These are phyloP conservation scores for Annulohypoxylon nitens DNA, from an alignment of 495 filamentous ascomycete genomes.

Conservation along the genomic window DNA sequence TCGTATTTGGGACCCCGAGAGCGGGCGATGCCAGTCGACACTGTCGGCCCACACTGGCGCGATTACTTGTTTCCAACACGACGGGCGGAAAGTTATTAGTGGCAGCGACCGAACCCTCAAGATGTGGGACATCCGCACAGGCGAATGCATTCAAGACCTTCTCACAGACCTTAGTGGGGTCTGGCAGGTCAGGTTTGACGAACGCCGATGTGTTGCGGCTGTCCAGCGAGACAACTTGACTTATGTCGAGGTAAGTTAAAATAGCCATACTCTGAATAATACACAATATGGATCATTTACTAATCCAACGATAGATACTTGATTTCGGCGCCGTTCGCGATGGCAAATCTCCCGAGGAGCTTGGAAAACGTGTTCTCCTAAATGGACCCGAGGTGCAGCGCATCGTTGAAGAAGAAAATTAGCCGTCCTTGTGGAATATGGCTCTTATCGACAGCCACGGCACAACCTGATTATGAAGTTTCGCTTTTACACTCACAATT, in stretches of 20 bases:
- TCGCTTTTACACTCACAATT: neutral
- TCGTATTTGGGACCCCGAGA: conserved; percentile 97
- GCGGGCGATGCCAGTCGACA: conserved; percentile 88
- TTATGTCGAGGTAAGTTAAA: conserved; percentile 87
- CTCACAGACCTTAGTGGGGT: conserved; percentile 95
- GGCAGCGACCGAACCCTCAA: conserved; percentile 96
- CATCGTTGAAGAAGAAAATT: conserved; percentile 60
- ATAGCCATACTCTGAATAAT: neutral
- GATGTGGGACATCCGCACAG: conserved; percentile 97
- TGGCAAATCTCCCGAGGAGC: conserved; percentile 77
- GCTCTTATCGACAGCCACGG: neutral
- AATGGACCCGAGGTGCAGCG: conserved; percentile 69
- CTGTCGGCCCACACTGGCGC: conserved; percentile 94
- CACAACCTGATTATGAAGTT: neutral
- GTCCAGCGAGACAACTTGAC: conserved; percentile 93
- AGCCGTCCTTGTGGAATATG: neutral
- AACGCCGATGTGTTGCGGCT: conserved; percentile 93
- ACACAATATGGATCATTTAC: conserved; percentile 12
- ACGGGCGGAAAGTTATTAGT: conserved; percentile 95
- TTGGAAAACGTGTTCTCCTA: conserved; percentile 84
- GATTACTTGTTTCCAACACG: conserved; percentile 99
- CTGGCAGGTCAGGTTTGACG: conserved; percentile 99
- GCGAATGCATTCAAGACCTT: conserved; percentile 93
- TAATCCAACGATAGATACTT: conserved; percentile 70
- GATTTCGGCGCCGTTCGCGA: conserved; percentile 93